phyloP scores from a whole-genome alignment of 768 basidiomycete genomes.

The Rhodotorula paludigena region DNA sequence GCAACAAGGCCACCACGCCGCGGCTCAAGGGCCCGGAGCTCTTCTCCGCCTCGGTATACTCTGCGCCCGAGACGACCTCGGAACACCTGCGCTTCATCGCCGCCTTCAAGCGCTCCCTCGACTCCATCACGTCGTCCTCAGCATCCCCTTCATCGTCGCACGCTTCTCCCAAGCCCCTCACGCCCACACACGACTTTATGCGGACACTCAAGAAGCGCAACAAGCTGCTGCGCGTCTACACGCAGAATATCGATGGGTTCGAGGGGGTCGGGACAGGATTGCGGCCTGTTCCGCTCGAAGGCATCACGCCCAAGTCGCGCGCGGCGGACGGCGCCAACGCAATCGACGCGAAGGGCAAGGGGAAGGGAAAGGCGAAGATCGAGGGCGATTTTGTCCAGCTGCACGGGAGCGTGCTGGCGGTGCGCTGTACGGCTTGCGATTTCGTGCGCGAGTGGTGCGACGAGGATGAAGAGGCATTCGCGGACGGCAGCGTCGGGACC shows the following conservation, averaged over 20 bases:
- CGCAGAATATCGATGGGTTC: constrained; percentile 95
- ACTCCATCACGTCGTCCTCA: constrained; percentile 11
- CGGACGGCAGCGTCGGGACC: constrained; percentile 66
- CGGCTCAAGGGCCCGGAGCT: constrained; percentile 81
- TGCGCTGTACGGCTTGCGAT: constrained; percentile 80
- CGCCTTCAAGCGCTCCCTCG: constrained; percentile 71
- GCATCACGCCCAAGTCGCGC: constrained; percentile 5
- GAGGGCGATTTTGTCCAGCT: constrained; percentile 85
- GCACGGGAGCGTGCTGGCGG: constrained; percentile 87
- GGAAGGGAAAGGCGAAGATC: constrained; percentile 52
- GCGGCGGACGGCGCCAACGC: constrained; percentile 10
- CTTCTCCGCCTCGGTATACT: constrained; percentile 88
- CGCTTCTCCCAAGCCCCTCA: constrained; percentile 54
- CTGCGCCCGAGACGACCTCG: constrained; percentile 73
- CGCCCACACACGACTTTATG: constrained; percentile 83
- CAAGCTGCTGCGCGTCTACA: constrained; percentile 82
- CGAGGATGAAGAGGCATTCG: constrained; percentile 62
- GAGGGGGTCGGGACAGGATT: constrained; percentile 71
- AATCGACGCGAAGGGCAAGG: constrained; percentile 25
- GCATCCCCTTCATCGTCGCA: neutral
- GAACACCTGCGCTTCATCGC: constrained; percentile 95
- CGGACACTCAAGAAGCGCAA: constrained; percentile 74
- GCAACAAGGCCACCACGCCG: neutral
- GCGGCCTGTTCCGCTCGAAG: constrained; percentile 30
- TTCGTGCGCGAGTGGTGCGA: constrained; percentile 66